Conservation (phyloP, 768 basidiomycete species). For the Tricholoma flavovirens region DNA sequence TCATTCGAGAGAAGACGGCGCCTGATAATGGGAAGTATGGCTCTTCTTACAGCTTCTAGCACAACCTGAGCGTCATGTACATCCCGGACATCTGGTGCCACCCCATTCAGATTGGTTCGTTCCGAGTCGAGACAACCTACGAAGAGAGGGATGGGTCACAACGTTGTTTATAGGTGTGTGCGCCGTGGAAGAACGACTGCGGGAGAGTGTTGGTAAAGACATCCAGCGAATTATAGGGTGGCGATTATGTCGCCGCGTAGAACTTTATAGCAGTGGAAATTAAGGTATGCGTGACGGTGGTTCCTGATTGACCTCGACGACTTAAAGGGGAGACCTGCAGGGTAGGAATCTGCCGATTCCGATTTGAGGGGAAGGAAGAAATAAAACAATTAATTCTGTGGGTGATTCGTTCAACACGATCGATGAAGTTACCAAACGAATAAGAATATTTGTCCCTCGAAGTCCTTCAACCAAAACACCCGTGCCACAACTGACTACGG, state of each 20-base stretch:
- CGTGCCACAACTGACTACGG: background rate
- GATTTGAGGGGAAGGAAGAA: conserved; percentile 12
- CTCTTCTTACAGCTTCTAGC: conserved; percentile 69
- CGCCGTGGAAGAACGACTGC: conserved; percentile 16
- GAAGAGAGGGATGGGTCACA: conserved; percentile 46
- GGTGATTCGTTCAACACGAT: background rate
- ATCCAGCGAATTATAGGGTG: conserved; percentile 11
- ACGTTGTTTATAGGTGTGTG: conserved; percentile 21
- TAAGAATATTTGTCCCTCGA: conserved; percentile 5
- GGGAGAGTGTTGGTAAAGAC: conserved; percentile 13
- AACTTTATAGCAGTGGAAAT: conserved; percentile 20
- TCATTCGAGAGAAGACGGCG: conserved; percentile 66
- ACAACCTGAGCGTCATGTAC: conserved; percentile 75
- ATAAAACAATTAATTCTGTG: conserved; percentile 5
- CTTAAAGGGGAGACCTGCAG: conserved; percentile 31
- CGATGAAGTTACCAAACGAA: too few relatives aligned
- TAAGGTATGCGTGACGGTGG: conserved; percentile 23
- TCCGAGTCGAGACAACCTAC: conserved; percentile 22
- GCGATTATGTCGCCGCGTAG: conserved; percentile 4
- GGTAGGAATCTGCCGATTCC: conserved; percentile 11
- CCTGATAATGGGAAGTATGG: conserved; percentile 64
- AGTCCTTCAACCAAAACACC: conserved; percentile 4
- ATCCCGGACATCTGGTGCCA: conserved; percentile 60
- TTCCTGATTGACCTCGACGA: conserved; percentile 26
- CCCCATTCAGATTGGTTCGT: background rate